Evolutionary conservation across 2,329 filamentous ascomycete genomes (phyloP).

Genomic region (Verticillium zaregamsianum): DNA sequence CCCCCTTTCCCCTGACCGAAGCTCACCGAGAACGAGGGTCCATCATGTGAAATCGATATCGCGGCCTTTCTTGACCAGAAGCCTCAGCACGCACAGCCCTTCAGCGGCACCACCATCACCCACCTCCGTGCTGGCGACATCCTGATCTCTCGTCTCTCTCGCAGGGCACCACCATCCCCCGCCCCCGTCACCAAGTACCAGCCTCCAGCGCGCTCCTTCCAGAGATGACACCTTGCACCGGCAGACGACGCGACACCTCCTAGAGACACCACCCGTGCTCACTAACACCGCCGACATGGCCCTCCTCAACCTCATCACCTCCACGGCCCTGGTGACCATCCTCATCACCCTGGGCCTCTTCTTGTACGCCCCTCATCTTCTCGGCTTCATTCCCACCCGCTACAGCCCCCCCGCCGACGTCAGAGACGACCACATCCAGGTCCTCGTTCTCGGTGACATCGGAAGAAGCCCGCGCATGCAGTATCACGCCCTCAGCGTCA

Average conservation of each 20-base stretch:
- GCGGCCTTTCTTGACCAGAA: background rate
- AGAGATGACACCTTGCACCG: background rate
- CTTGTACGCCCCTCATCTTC: background rate
- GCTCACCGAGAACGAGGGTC: background rate
- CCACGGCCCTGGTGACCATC: background rate
- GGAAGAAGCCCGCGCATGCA: constrained; percentile 97
- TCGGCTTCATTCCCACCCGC: background rate
- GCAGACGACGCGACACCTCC: background rate
- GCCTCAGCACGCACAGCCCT: background rate
- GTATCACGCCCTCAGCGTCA: constrained; percentile 92
- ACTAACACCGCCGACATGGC: background rate
- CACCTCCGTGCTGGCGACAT: background rate
- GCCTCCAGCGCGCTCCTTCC: too few species aligned
- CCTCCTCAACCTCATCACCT: background rate
- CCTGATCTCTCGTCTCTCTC: background rate
- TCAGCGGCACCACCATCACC: background rate
- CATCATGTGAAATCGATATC: background rate
- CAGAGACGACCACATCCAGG: constrained; percentile 55
- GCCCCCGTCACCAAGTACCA: too few species aligned
- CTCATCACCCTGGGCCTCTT: background rate
- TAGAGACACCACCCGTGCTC: background rate
- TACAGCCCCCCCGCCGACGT: background rate
- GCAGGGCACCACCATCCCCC: background rate
- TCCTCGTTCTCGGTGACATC: constrained; percentile 92
- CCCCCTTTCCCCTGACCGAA: background rate